Evolutionary conservation across 2,329 filamentous ascomycete genomes (phyloP).

Genomic region (Claviceps paspali): DNA sequence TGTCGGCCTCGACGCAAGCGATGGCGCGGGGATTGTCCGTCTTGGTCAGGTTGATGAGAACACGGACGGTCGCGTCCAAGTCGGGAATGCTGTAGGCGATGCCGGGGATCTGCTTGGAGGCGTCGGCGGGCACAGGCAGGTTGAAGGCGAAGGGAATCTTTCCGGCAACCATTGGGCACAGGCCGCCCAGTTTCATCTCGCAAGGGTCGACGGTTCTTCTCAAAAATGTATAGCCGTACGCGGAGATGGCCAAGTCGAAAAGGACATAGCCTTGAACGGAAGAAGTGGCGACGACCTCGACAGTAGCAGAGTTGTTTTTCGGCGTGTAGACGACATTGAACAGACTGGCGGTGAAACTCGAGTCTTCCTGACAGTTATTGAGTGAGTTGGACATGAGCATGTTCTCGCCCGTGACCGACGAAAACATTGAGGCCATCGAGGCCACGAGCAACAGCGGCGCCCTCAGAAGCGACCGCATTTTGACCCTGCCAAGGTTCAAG

Average conservation of each 20-base stretch:
- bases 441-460: conserved; percentile 3
- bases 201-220: conserved; percentile 58
- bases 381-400: conserved; percentile 44
- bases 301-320: conserved; percentile 48
- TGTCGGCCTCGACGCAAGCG: conserved; percentile 70
- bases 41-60: conserved; percentile 62
- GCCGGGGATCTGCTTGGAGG: conserved; percentile 52
- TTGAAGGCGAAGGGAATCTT: conserved; percentile 61
- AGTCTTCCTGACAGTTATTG: conserved; percentile 63
- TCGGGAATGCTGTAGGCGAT: conserved; percentile 84
- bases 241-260: conserved; percentile 39
- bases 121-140: conserved; percentile 37
- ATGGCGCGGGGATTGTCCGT: conserved; percentile 45
- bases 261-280: conserved; percentile 48
- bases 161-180: conserved; percentile 82
- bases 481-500: too few species aligned
- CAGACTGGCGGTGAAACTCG: conserved; percentile 65
- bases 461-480: conserved; percentile 2
- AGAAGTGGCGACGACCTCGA: conserved; percentile 63
- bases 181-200: conserved; percentile 48
- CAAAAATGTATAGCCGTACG: conserved; percentile 49
- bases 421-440: too few species aligned
- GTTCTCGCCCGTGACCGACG: too few species aligned
- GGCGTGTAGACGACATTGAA: conserved; percentile 69
- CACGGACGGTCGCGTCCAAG: conserved; percentile 68